phyloP scores from a whole-genome alignment of 495 filamentous ascomycete genomes.

The Penicillium angulare region DNA sequence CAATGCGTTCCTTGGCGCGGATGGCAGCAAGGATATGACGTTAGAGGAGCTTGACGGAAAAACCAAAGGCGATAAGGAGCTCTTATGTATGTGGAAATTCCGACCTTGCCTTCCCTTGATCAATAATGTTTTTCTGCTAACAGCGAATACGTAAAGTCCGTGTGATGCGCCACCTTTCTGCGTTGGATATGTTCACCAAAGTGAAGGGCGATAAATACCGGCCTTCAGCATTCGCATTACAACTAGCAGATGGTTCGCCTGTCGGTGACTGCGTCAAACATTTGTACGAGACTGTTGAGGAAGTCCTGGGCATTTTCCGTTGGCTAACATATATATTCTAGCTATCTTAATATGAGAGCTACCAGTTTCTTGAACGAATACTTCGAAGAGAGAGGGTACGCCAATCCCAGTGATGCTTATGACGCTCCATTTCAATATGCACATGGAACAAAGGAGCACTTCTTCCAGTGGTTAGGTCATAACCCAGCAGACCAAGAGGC shows the following conservation, averaged over 20 bases:
- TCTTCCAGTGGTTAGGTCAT: constrained; percentile 28
- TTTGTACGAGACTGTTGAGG: background rate
- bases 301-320: background rate
- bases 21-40: background rate
- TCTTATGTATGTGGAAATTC: constrained; percentile 11
- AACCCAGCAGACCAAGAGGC: constrained; percentile 8
- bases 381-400: constrained; percentile 23
- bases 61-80: constrained; percentile 18
- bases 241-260: background rate
- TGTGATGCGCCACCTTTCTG: background rate
- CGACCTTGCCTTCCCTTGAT: background rate
- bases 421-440: constrained; percentile 30
- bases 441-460: constrained; percentile 22
- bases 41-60: background rate
- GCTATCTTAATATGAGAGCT: constrained; percentile 12
- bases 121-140: background rate
- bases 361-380: constrained; percentile 18
- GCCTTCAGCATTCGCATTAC: background rate
- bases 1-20: background rate
- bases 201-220: background rate
- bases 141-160: background rate
- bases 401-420: constrained; percentile 18
- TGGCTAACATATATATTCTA: constrained; percentile 4
- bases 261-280: background rate
- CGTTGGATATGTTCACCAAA: background rate